Evolutionary conservation across 805 yeast genomes (phyloP), one percentile per base, ranked within the genome.

Genomic region (Wickerhamomyces tratensis): DNA sequence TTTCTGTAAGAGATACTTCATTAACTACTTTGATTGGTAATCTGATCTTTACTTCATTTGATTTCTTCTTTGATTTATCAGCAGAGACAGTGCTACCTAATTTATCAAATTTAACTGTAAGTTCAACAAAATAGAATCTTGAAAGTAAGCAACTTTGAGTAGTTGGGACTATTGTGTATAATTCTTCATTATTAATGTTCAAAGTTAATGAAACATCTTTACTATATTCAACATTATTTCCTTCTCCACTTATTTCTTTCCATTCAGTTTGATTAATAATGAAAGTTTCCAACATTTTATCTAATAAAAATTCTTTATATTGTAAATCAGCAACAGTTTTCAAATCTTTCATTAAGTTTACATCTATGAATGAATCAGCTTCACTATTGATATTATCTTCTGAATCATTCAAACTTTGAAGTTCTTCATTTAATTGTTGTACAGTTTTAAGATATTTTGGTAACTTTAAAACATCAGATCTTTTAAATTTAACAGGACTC

Each of bases 91-190:
- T 35, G 8, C 43, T 35, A 2, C 54, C 53, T 33, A 45, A 47
- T 20, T 46, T 48, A 7, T 44, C 41, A 39, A 60, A 66, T 46
- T 58, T 63, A 12, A 68, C 65, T 29, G 50, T 48, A 1, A 71
- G 63, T 46, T 69, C 72, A 40, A 72, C 54, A 43, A 70, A 64
- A 48, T 72, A 71, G 3, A 68, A 49, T 42, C 77, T 54, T 3
- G 74, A 74, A 14, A 70, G 64, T 43, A 72, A 57, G 51, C 77
- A 72, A 42, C 61, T 64, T 42, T 71, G 74, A 48, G 69, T 72
- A 35, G 65, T 60, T 4, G 77, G 77, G n/a, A 68, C 52, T 37
- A 72, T 31, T 9, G 34, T 31, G 3, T 9, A 31, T 6, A 31
- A 31, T 12, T 31, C 34, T 31, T 31, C 34, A 31, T 31, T 31